Percentiles rank a stretch among this genome's conserved stretches.
These are phyloP conservation scores for Chenopodium formosanum DNA, from an alignment of 148 eudicot genomes.

Conservation along the genomic window DNA sequence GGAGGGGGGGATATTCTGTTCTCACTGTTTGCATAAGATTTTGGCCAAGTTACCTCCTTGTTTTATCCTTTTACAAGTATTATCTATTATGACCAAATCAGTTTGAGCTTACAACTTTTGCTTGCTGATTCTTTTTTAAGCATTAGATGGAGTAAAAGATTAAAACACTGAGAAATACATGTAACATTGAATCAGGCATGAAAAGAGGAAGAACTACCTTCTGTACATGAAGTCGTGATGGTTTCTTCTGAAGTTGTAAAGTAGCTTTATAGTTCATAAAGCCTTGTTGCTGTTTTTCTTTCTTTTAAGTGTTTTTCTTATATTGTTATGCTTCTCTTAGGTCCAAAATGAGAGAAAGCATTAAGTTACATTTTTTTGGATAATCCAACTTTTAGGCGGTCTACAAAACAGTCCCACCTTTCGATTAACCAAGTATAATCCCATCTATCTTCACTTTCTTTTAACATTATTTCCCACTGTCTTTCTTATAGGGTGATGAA, in stretches of 20 bases:
- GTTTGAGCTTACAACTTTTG: not conserved
- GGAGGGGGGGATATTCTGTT: not conserved
- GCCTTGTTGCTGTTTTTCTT: not conserved
- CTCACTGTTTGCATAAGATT: not conserved
- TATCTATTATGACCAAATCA: not conserved
- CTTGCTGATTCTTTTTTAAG: not conserved
- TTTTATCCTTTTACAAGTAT: too few species aligned
- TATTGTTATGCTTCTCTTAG: not conserved
- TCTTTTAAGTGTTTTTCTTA: not conserved
- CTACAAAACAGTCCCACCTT: too few species aligned
- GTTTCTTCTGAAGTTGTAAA: not conserved
- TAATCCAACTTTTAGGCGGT: too few species aligned
- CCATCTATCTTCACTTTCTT: too few species aligned
- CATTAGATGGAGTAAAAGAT: not conserved
- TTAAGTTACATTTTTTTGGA: not conserved
- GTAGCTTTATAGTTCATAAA: not conserved
- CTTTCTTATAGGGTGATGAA: constrained; percentile 74
- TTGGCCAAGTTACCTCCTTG: not conserved
- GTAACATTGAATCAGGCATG: too few species aligned
- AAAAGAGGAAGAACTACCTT: not conserved
- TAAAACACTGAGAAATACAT: too few species aligned
- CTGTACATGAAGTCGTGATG: not conserved
- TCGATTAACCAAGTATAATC: too few species aligned
- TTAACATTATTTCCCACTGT: not conserved
- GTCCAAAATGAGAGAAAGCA: not conserved